Evolutionary conservation across 140 eudicot species (phyloP), one percentile per base, ranked within the genome.

Genomic region (Bidens hawaiensis): DNA sequence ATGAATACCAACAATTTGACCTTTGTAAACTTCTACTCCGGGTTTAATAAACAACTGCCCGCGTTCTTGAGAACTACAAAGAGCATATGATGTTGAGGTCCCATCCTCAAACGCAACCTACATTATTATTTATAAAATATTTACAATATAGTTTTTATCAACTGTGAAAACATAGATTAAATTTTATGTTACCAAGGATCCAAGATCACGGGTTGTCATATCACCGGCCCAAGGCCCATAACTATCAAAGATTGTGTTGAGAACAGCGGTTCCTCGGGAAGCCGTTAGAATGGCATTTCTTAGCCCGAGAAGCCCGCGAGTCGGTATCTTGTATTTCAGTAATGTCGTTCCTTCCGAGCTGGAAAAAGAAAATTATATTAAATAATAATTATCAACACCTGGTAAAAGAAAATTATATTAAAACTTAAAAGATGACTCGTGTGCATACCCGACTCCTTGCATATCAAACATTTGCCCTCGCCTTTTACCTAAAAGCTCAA

Each of bases 171-270:
- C 8, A 31, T 10, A 38, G n/a, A 63, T 30, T 48, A 3, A 11
- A 0, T 6, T 6, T 13, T 13, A 21, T 21, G 28, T 76, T 87
- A 90, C 97, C 94, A 90, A 64, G 57, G 97, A 90, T 58, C 97
- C 97, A 28, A 47, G 96, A 71, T 90, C 97, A 58, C 97, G 97
- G 25, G 97, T 90, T 25, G 70, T 65, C 75, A 90, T 90, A 23
- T 90, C 97, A 15, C 97, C 97, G 60, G 88, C 88, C 97, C 96
- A 87, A 19, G 96, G 86, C 15, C 90, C 97, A 49, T 90, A 90
- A 69, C 86, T 77, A 17, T 90, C 97, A 67, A 90, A 90, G 70
- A 90, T 78, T 34, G 97, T 90, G 78, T 90, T 90, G 47, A 90
- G 88, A 50, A 90, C 69, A 15, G 97, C 97, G 6, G 97, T 90